phyloP scores from a whole-genome alignment of 805 yeast genomes.

The Metschnikowia vanudenii region DNA sequence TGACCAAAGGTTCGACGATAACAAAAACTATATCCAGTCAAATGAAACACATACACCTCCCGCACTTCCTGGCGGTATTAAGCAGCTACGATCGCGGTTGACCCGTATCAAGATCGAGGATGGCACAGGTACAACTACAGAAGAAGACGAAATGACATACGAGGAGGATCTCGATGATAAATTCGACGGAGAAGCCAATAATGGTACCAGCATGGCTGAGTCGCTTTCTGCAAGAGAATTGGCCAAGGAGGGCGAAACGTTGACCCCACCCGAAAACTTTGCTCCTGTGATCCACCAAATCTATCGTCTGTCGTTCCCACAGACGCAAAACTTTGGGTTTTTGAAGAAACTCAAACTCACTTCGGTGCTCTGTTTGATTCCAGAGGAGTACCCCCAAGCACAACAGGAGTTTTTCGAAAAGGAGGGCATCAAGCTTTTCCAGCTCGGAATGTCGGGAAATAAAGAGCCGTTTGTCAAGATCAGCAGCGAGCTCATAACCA shows the following conservation, averaged over 20 bases:
- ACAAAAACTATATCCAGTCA: too few species aligned
- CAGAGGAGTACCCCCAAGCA: slow-evolving; percentile 86
- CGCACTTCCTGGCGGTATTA: neutral
- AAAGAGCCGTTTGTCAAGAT: slow-evolving; percentile 90
- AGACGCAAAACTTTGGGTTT: slow-evolving; percentile 76
- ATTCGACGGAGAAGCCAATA: slow-evolving; percentile 27
- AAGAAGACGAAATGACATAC: slow-evolving; percentile 27
- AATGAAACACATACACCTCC: too few species aligned
- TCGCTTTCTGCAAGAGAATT: slow-evolving; percentile 8
- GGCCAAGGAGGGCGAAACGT: slow-evolving; percentile 16
- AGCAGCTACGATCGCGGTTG: slow-evolving; percentile 34
- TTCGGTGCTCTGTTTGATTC: slow-evolving; percentile 78
- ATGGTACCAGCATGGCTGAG: slow-evolving; percentile 8
- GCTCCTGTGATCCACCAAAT: slow-evolving; percentile 71
- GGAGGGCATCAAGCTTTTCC: slow-evolving; percentile 68
- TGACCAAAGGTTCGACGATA: neutral
- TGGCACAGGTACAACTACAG: slow-evolving; percentile 28
- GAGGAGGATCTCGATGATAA: slow-evolving; percentile 45
- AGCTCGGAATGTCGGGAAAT: slow-evolving; percentile 92
- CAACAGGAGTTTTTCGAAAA: slow-evolving; percentile 61
- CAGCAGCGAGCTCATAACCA: slow-evolving; percentile 62
- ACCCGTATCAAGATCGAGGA: slow-evolving; percentile 28
- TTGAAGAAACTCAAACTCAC: slow-evolving; percentile 61
- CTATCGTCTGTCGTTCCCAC: slow-evolving; percentile 88
- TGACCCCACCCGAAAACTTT: slow-evolving; percentile 87